Conservation (phyloP, 345 rosid genomes). For the Euclidium syriacum region DNA sequence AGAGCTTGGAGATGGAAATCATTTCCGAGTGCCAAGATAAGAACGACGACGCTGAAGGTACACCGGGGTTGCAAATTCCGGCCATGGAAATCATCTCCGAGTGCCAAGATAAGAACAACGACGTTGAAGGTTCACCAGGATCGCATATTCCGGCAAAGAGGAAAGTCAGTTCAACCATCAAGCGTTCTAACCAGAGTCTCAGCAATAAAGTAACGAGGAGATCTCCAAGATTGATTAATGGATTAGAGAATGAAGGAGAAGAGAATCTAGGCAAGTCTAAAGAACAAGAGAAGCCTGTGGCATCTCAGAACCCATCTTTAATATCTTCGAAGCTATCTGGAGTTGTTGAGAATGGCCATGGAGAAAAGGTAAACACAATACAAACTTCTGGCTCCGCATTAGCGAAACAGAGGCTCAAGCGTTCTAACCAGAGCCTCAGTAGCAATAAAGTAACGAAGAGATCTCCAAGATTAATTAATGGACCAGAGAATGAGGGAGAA, state of each 20-base stretch:
- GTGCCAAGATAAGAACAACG: background rate
- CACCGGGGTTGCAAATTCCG: too few species aligned
- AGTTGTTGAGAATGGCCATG: slow-evolving; percentile 12
- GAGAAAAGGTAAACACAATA: background rate
- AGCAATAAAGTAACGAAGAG: slow-evolving; percentile 21
- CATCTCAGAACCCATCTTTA: slow-evolving; percentile 3
- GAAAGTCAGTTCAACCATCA: slow-evolving; percentile 10
- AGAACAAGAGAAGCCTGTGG: background rate
- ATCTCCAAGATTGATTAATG: slow-evolving; percentile 34
- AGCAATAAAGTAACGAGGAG: slow-evolving; percentile 22
- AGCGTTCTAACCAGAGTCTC: background rate
- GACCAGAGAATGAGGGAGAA: slow-evolving; percentile 12
- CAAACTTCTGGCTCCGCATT: slow-evolving; percentile 1
- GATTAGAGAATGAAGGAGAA: slow-evolving; percentile 12
- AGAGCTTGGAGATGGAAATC: slow-evolving; percentile 20
- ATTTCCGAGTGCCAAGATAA: slow-evolving; percentile 16
- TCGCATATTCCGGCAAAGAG: slow-evolving; percentile 9
- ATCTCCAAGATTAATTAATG: slow-evolving; percentile 34
- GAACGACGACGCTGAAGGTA: background rate
- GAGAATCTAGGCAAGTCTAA: slow-evolving; percentile 11
- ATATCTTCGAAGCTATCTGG: slow-evolving; percentile 24
- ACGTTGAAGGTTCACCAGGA: background rate
- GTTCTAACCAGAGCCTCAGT: background rate
- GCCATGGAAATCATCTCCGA: slow-evolving; percentile 13
- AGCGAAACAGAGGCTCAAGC: background rate